Base-by-base conservation (phyloP, 805 yeast genomes). In the Kodamaea neixiangensis region DNA sequence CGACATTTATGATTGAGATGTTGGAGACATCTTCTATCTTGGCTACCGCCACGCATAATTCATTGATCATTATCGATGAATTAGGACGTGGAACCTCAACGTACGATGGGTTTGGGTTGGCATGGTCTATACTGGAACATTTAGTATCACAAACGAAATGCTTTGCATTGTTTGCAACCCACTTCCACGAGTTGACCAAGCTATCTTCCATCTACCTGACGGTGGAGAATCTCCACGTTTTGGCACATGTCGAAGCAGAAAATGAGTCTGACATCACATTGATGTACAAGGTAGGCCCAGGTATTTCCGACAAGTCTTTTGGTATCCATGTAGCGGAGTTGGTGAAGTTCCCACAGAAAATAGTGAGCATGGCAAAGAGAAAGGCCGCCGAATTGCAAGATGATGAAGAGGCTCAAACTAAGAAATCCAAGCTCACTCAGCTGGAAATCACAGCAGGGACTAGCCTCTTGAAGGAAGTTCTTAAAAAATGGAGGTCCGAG, bases 311-410 rank as follows among this genome's bases (percentile, higher is more conserved):
- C 67, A 94, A 92, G 67, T 91, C 97, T 0, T 94, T 94, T 71
- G 99, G 99, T 69, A 92, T 94, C 44, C 96, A 94, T 65, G 99
- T 94, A 43, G 98, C 98, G 0, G 97, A 94, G 68, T 84, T 93
- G 25, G 98, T 93, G 15, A 87, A 89, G 58, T 94, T 94, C 68
- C 99, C 98, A 2, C 72, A 75, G 19, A 94, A 94, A 67, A 94
- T 94, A 46, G 83, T 94, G 44, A 79, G 82, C 51, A 94, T 94
- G 98, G 97, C 99, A 7, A 94, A 93, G 64, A 81, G 98, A 54
- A 93, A 93, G 66, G 96, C 97, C 0, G 74, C 79, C 4, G 98
- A 94, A 62, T 75, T 94, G 47, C 96, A 89, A 65, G 88, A 82
- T 51, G 69, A 52, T 69, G 70, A 67, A 20, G 68, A 67, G 37